Evolutionary conservation across 2,329 filamentous ascomycete genomes (phyloP).

Genomic region (Raffaelea deltoideospora): DNA sequence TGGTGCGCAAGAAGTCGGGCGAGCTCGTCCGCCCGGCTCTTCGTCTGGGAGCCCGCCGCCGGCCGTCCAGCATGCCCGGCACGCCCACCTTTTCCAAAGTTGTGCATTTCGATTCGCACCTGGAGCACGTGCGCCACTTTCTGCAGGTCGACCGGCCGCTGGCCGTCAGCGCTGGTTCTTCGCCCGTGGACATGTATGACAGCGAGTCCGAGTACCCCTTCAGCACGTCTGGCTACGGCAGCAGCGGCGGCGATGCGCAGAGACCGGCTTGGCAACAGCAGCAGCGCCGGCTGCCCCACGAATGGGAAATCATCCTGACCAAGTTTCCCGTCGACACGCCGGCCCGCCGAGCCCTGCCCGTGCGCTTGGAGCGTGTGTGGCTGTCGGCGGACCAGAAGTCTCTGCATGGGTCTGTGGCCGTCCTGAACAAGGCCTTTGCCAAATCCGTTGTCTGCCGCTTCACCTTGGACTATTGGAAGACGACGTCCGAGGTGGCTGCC

Average conservation of each 20-base stretch:
- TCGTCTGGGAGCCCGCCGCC: slow-evolving; percentile 59
- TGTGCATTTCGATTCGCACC: slow-evolving; percentile 94
- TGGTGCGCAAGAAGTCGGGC: slow-evolving; percentile 96
- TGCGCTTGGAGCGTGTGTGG: slow-evolving; percentile 76
- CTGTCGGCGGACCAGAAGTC: slow-evolving; percentile 78
- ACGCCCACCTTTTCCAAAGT: slow-evolving; percentile 92
- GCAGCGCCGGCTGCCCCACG: slow-evolving; percentile 39
- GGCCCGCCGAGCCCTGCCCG: slow-evolving; percentile 47
- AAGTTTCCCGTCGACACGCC: slow-evolving; percentile 65
- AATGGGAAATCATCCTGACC: slow-evolving; percentile 75
- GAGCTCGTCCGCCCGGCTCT: slow-evolving; percentile 90
- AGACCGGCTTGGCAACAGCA: background rate
- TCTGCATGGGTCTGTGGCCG: slow-evolving; percentile 67
- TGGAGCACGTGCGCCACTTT: slow-evolving; percentile 94
- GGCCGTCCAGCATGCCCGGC: slow-evolving; percentile 92
- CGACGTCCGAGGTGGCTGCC: slow-evolving; percentile 83
- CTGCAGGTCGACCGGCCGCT: slow-evolving; percentile 84
- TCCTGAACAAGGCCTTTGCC: slow-evolving; percentile 78
- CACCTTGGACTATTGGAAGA: slow-evolving; percentile 97
- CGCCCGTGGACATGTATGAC: slow-evolving; percentile 76
- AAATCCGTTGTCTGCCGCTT: slow-evolving; percentile 87
- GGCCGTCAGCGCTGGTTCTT: slow-evolving; percentile 90
- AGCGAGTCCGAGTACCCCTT: slow-evolving; percentile 87
- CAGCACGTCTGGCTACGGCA: slow-evolving; percentile 21
- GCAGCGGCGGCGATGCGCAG: slow-evolving; percentile 25